Base-by-base conservation (phyloP, 495 filamentous ascomycete genomes). In the Xylaria scruposa region DNA sequence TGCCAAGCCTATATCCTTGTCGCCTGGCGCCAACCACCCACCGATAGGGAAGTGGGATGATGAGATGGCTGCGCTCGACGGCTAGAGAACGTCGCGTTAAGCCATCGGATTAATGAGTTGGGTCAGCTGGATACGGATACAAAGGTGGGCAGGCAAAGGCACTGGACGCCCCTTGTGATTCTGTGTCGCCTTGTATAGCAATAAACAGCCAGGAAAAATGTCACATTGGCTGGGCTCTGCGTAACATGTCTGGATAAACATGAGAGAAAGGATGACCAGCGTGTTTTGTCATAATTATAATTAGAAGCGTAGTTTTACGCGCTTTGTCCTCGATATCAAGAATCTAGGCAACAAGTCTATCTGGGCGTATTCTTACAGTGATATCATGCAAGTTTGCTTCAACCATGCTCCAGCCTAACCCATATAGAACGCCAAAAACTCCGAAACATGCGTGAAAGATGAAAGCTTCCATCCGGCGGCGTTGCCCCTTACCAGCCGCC, bases 1-100 rank as follows among this genome's bases (percentile, higher is more conserved):
- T 58, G 44, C 59, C 13, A 56, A 61, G 33, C 24, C 58, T 26
- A 9, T 74, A 54, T 12, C 66, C 24, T 70, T 68, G 17, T 75
- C 76, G 5, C 67, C 72, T 2, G 49, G 29, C 4, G 40, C 36
- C 9, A 74, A 69, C 33, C 79, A 79, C 44, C 76, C 80, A 26
- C 77, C 77, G 2, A 68, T 84, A 12, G 83, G 83, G 7, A 81
- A 80, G 60, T 86, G 84, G 84, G 83, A 83, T 26, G 84, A 86
- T 36, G 83, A 86, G 76, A 80, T 86, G 75, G 79, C 77, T n/a
- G 83, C 79, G 0, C 70, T 82, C 29, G 80, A 82, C 7, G 78
- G 7, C 7, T 21, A 60, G 9, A 13, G 21, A 10, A n/a, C 21
- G 21, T 60, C 42, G 29, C 26, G 10, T 21, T 19, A 24, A 3